phyloP scores from a whole-genome alignment of 805 yeast genomes.

The Phaffomyces thermotolerans region DNA sequence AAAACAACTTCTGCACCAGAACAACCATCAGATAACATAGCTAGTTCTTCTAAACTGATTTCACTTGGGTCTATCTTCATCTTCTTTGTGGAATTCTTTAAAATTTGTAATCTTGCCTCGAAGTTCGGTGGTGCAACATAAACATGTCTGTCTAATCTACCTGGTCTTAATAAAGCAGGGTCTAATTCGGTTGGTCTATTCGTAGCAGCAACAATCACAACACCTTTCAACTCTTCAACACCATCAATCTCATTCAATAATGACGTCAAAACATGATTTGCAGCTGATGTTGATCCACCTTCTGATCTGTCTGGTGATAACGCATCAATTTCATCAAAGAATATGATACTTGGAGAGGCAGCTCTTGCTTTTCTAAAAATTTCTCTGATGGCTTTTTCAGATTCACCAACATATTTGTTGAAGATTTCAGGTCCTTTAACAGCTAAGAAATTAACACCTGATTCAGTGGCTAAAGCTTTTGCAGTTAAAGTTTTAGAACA shows the following conservation, averaged over 20 bases:
- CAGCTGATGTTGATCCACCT: constrained; percentile 54
- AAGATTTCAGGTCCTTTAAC: constrained; percentile 96
- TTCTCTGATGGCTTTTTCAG: constrained; percentile 89
- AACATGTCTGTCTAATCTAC: constrained; percentile 87
- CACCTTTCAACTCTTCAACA: constrained; percentile 90
- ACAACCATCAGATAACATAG: constrained; percentile 73
- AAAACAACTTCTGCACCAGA: constrained; percentile 96
- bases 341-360: constrained; percentile 89
- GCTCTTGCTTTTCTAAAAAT: constrained; percentile 90
- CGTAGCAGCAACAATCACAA: constrained; percentile 92
- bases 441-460: constrained; percentile 88
- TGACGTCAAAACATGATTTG: constrained; percentile 84
- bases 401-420: constrained; percentile 93
- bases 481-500: constrained; percentile 95
- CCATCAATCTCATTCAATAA: constrained; percentile 94
- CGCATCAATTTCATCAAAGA: constrained; percentile 97
- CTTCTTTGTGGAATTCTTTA: constrained; percentile 58
- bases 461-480: constrained; percentile 91
- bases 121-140: constrained; percentile 89
- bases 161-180: constrained; percentile 90
- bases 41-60: constrained; percentile 46
- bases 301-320: constrained; percentile 69
- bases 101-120: constrained; percentile 72
- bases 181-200: constrained; percentile 92
- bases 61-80: constrained; percentile 46